Evolutionary conservation across 1,284 basidiomycete genomes (phyloP), one percentile per base, ranked within the genome.

Genomic region (Ganoderma leucocontextum): DNA sequence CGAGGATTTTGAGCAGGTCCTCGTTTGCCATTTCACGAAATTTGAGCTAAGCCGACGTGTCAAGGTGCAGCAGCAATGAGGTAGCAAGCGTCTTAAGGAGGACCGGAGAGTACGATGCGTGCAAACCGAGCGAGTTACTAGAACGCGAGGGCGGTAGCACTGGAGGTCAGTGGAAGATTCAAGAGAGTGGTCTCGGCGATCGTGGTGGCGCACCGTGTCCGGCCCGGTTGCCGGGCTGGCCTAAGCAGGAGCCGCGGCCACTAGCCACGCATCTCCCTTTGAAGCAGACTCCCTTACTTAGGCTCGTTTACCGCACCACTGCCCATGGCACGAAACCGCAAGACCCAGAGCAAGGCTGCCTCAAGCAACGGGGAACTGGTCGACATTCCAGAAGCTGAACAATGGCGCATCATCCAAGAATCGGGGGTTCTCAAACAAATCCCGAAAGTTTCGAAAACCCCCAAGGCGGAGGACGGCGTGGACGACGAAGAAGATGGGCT

Each of bases 321-420:
- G 15, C 19, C 42, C 19, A 67, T 63, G 57, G 49, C 62, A 44
- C 63, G 67, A 58, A 67, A 63, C 52, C 59, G 69, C 22, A 84
- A 75, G 68, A 82, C 79, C 62, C 81, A 82, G 62, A 19, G 38
- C n/a, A 58, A 47, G 8, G 10, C 53, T 22, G 19, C 63, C 17
- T 25, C 63, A 29, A 60, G 44, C 47, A 61, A 53, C 13, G 47
- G 52, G 0, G 57, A 47, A n/a, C 36, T 59, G 0, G 60, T 81
- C 15, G 84, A 90, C 61, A 88, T 95, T 42, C 78, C 91, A 4
- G 88, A 92, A 76, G 87, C 90, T 2, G 93, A 95, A 75, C 88
- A 94, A 83, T 90, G 89, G 90, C 87, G 91, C 13, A 80, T 95
- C 58, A 87, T 95, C 73, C 84, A 87, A 33, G 82, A 93, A 71